Conservation (phyloP, 2,329 filamentous ascomycete species). For the Sarocladiaceae sp. region DNA sequence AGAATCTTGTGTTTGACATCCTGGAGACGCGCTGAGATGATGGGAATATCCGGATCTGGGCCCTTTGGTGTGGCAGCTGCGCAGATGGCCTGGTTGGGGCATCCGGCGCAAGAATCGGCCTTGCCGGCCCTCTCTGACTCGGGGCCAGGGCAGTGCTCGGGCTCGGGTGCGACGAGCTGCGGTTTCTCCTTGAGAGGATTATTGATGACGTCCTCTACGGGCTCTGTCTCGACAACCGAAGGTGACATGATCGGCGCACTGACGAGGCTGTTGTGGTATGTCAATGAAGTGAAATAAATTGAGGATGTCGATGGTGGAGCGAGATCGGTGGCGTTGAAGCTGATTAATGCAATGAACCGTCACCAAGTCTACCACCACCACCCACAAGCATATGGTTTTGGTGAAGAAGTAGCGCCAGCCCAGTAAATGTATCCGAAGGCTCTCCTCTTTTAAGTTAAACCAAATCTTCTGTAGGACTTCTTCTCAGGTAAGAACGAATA, state of each 20-base stretch:
- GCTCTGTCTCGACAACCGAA: constrained; percentile 65
- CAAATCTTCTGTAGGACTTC: no score
- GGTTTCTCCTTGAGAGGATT: constrained; percentile 74
- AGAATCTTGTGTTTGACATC: constrained; percentile 87
- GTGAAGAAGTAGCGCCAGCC: no score
- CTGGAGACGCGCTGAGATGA: constrained; percentile 77
- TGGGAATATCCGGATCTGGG: constrained; percentile 85
- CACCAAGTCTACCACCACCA: no score
- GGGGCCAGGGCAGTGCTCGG: constrained; percentile 92
- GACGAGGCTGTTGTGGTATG: constrained; percentile 7
- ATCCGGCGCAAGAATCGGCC: constrained; percentile 84
- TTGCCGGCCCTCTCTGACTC: constrained; percentile 65
- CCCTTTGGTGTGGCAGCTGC: constrained; percentile 82
- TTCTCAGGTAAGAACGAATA: no score
- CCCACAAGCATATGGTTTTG: no score
- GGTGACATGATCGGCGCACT: constrained; percentile 58
- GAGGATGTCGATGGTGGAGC: neutral
- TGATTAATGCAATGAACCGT: constrained; percentile 13
- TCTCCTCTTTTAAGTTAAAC: no score
- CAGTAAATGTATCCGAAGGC: no score
- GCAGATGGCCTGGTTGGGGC: constrained; percentile 93
- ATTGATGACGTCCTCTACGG: constrained; percentile 62
- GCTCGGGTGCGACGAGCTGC: constrained; percentile 85
- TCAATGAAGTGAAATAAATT: neutral
- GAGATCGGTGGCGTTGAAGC: constrained; percentile 9